Evolutionary conservation across 495 filamentous ascomycete genomes (phyloP), one percentile per base, ranked within the genome.

Genomic region (Xylaria scruposa): DNA sequence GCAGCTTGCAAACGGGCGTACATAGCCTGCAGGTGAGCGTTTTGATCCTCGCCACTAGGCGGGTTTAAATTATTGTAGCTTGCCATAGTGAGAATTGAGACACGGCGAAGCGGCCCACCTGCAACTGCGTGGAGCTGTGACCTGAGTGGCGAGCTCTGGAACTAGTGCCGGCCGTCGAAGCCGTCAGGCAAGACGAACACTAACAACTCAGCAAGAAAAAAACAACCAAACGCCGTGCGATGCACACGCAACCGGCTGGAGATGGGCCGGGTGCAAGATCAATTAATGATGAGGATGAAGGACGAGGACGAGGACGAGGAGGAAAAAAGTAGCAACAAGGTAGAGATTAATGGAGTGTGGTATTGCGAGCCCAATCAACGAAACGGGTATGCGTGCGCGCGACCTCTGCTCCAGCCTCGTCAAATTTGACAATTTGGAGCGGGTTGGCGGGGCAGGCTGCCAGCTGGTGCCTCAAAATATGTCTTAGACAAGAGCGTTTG

Each of bases 31-130:
- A 79, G 73, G 67, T 72, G 70, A 9, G 63, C 64, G 70, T 75
- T 75, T 65, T 73, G 63, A 60, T 76, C 76, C 51, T 74, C 71
- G 67, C 78, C 79, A 76, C 81, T 78, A 26, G 78, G 77, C 79
- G 81, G 74, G 76, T 78, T 79, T 54, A 61, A 19, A 40, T 15
- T 66, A 24, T 67, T 46, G 76, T 84, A 84, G 80, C 75, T 78
- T 73, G 84, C 81, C 84, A 85, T 85, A 77, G 67, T 76, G 73
- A 70, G 65, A 71, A 40, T 21, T 61, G 69, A 72, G 49, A 73
- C 64, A 68, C 63, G 51, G 54, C 64, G 54, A 63, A 33, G 44
- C 29, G 54, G 56, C 70, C 64, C 70, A 72, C 70, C 61, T 53
- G 68, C 44, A 65, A 53, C 13, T 8, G 26, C 60, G 44, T 54